Conservation (phyloP, 257 asterid genomes). For the Solanum lycopersicoides region DNA sequence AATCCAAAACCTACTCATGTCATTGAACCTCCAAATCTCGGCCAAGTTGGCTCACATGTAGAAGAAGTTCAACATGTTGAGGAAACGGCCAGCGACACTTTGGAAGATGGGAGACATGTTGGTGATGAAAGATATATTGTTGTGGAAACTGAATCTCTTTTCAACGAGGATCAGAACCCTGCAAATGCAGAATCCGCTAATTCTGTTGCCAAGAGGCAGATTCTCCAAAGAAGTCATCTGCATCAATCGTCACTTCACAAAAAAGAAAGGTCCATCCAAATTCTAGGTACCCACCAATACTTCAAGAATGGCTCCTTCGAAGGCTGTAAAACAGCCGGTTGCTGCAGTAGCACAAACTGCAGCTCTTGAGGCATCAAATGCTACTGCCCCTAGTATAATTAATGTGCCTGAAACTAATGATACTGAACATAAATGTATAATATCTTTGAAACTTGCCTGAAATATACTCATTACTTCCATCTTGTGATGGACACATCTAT, state of each 20-base stretch:
- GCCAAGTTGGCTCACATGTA: constrained; percentile 25
- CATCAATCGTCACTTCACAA: constrained; percentile 67
- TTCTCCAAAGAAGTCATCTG: constrained; percentile 69
- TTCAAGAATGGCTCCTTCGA: constrained; percentile 16
- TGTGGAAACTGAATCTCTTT: constrained; percentile 32
- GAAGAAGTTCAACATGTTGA: constrained; percentile 37
- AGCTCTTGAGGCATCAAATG: constrained; percentile 25
- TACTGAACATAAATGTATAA: constrained; percentile 46
- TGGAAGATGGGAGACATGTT: constrained; percentile 32
- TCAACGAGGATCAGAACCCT: constrained; percentile 26
- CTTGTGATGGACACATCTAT: background rate
- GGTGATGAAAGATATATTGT: constrained; percentile 26
- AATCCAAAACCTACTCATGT: constrained; percentile 53
- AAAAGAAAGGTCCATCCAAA: constrained; percentile 43
- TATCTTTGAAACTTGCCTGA: background rate
- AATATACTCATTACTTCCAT: background rate
- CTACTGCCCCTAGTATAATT: background rate
- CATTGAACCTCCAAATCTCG: constrained; percentile 22
- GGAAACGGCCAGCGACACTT: constrained; percentile 27
- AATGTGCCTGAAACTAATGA: constrained; percentile 28
- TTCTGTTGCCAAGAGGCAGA: constrained; percentile 40
- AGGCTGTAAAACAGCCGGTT: constrained; percentile 32
- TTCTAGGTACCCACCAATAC: constrained; percentile 43
- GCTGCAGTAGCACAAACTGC: constrained; percentile 24
- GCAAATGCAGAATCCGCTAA: constrained; percentile 22